Conservation (phyloP, 2,329 filamentous ascomycete species). For the Colletotrichum chrysophilum region DNA sequence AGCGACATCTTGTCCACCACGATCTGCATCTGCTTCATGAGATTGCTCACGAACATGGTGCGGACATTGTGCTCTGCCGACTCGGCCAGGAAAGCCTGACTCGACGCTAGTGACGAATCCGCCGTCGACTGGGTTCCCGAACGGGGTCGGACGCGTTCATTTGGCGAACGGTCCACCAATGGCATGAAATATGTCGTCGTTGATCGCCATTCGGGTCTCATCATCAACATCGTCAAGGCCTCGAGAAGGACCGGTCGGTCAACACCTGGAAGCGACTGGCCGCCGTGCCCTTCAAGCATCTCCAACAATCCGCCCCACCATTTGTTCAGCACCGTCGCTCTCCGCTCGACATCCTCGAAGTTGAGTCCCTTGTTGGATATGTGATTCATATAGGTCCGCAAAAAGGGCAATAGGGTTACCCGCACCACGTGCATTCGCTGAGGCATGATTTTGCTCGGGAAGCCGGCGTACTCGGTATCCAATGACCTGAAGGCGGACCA, state of each 20-base stretch:
- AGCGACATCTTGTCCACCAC: constrained; percentile 90
- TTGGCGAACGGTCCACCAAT: constrained; percentile 58
- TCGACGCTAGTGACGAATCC: constrained; percentile 70
- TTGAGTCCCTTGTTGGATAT: constrained; percentile 67
- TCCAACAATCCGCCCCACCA: constrained; percentile 90
- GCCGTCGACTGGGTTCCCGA: constrained; percentile 54
- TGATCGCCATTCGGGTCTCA: constrained; percentile 84
- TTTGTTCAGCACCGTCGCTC: constrained; percentile 81
- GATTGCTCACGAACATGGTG: constrained; percentile 83
- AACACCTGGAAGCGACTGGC: constrained; percentile 80
- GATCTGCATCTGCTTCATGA: constrained; percentile 82
- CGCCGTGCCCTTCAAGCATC: constrained; percentile 72
- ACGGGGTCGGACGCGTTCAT: constrained; percentile 48
- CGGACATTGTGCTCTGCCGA: constrained; percentile 89
- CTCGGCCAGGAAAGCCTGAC: constrained; percentile 61
- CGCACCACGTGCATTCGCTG: constrained; percentile 80
- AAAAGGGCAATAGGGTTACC: constrained; percentile 74
- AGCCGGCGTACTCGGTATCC: constrained; percentile 56
- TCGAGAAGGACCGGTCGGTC: constrained; percentile 84
- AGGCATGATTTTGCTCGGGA: constrained; percentile 73
- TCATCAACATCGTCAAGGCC: constrained; percentile 82
- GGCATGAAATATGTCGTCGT: constrained; percentile 72
- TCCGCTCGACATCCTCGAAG: constrained; percentile 83
- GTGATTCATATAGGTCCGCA: constrained; percentile 73
- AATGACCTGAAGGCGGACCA: constrained; percentile 61